Evolutionary conservation across 108 stramenopile genomes (phyloP), one percentile per base, ranked within the genome.

Genomic region (Bacterosira constricta): DNA sequence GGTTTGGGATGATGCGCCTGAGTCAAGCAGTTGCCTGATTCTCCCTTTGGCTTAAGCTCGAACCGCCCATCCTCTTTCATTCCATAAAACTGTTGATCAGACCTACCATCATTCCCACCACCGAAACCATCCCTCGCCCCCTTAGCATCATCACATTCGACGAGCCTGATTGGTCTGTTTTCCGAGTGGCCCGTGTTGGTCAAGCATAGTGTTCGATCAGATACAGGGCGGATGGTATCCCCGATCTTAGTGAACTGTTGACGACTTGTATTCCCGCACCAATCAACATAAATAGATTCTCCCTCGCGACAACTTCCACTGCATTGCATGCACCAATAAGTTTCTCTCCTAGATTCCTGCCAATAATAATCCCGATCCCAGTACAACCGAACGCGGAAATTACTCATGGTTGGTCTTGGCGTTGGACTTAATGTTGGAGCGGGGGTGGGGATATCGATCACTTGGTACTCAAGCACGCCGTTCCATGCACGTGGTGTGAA

Each of bases 261-360:
- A 0, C 31, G 18, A 35, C 18, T 31, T 3, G 44, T n/a, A 49
- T 32, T 9, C 20, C 15, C 25, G 25, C 69, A 69, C 62, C 29
- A 18, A 13, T 64, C 15, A 49, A 69, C 51, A 27, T 47, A 25
- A 41, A 69, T 34, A 6, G 4, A n/a, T 4, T 62, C 63, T n/a
- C 27, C 46, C 1, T n/a, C 20, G 15, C 23, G 50, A 3, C 64
- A 65, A 10, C 44, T 31, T 21, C 31, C 21, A 12, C 56, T n/a
- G 41, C 83, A 84, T 7, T 54, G 38, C 77, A 84, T 66, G 44
- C 83, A 87, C 83, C 83, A 87, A 35, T 55, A 65, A 6, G 77
- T 83, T 49, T 87, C 83, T 31, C 61, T 52, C 9, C 50, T 57
- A 44, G 74, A 73, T 21, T 87, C 83, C 80, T 87, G 86, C 86